A percentile compares a stretch with the other conserved stretches of the same genome.
Conservation (phyloP, 2,329 filamentous ascomycete genomes). For the Ceratocystis albifundus region DNA sequence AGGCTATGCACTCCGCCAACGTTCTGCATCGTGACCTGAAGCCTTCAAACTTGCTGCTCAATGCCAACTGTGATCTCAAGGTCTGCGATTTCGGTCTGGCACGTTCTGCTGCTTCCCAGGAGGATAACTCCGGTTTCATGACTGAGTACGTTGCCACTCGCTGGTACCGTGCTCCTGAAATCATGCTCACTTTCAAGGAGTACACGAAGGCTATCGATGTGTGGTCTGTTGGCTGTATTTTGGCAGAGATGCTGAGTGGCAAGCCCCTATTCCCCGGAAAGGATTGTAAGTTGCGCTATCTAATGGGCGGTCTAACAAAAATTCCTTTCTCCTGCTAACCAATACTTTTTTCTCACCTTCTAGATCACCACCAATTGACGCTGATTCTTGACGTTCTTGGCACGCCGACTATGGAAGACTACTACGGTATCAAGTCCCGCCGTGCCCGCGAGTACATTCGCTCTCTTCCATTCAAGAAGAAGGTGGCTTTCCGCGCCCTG, state of each 20-base stretch:
- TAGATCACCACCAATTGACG: conserved; percentile 95
- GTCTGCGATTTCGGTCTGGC: conserved; percentile 98
- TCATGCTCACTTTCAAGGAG: conserved; percentile 99
- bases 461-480: conserved; percentile 98
- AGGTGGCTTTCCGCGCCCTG: conserved; percentile 91
- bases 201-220: conserved; percentile 99
- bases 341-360: not conserved
- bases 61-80: conserved; percentile 97
- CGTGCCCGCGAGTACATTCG: conserved; percentile 96
- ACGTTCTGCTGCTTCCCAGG: conserved; percentile 86
- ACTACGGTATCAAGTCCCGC: conserved; percentile 98
- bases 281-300: conserved; percentile 58
- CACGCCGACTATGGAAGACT: conserved; percentile 98
- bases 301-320: not conserved
- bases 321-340: not conserved
- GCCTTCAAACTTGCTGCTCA: conserved; percentile 90
- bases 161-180: conserved; percentile 98
- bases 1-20: conserved; percentile 98
- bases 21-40: conserved; percentile 96
- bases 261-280: conserved; percentile 98
- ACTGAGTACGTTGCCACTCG: conserved; percentile 99
- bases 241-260: conserved; percentile 97
- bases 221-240: conserved; percentile 95
- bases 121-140: conserved; percentile 99
- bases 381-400: conserved; percentile 94